Evolutionary conservation across 352 stramenopile genomes (phyloP).

Genomic region (Globisporangium ultimum): DNA sequence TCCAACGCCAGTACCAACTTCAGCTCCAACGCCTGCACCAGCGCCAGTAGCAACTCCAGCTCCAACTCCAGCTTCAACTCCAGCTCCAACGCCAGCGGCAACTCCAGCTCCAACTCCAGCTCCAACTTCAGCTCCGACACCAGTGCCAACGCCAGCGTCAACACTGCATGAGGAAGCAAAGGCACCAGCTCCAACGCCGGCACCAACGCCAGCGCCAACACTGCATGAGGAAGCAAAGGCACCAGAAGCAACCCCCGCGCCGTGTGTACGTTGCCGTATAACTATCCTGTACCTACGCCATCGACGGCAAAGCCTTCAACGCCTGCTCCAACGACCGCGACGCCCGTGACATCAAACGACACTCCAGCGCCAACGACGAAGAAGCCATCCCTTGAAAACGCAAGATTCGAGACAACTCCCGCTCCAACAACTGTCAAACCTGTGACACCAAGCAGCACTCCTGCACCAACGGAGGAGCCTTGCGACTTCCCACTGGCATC

Average conservation of each 20-base stretch:
- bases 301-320: background rate
- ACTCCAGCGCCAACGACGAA: background rate
- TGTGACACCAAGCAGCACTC: too few species aligned
- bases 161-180: background rate
- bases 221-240: background rate
- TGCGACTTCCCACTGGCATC: background rate
- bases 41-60: background rate
- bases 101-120: background rate
- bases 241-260: background rate
- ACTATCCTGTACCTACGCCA: slow-evolving; percentile 1
- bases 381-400: background rate
- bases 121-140: background rate
- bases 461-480: background rate
- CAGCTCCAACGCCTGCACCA: background rate
- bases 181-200: background rate
- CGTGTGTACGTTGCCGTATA: slow-evolving; percentile 2
- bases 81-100: background rate
- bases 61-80: background rate
- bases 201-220: background rate
- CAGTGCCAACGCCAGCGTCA: background rate
- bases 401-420: background rate
- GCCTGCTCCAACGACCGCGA: background rate
- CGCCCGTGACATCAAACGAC: background rate
- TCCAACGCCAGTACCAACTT: background rate
- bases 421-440: background rate